Conservation (phyloP, 2,329 filamentous ascomycete species). For the Pestalotiopsis sp. region DNA sequence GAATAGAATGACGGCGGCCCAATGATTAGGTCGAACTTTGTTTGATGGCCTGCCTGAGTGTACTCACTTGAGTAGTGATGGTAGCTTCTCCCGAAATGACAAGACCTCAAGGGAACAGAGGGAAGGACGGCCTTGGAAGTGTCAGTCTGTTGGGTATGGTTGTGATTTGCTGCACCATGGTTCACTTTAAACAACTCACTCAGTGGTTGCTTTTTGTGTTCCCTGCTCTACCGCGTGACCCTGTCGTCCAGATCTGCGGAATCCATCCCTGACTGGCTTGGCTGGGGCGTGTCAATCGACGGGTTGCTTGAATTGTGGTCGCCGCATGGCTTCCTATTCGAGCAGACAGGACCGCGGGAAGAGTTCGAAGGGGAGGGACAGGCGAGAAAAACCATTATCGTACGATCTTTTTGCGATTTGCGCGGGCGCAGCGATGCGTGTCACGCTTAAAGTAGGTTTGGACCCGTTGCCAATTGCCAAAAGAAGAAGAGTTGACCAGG, state of each 20-base stretch:
- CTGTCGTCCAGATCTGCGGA: background rate
- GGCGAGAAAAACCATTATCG: background rate
- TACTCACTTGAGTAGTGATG: no score
- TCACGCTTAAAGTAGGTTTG: background rate
- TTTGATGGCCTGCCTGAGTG: no score
- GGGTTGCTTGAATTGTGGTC: background rate
- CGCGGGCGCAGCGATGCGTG: background rate
- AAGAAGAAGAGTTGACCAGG: background rate
- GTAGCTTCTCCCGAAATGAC: no score
- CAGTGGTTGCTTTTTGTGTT: background rate
- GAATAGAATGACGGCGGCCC: no score
- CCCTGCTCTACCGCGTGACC: background rate
- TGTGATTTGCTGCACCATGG: no score
- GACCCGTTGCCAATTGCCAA: background rate
- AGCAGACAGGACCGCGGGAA: background rate
- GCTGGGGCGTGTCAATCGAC: background rate
- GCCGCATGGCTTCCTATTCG: conserved; percentile 10
- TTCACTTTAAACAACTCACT: background rate
- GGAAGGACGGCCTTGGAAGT: no score
- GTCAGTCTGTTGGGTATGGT: no score
- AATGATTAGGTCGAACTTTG: no score
- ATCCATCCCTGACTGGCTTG: no score
- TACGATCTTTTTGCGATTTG: conserved; percentile 7
- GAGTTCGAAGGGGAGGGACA: background rate
- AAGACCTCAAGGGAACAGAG: no score